These are phyloP conservation scores for Chlamydomonas asymmetrica DNA, from an alignment of 139 green algal genomes.

Conservation along the genomic window DNA sequence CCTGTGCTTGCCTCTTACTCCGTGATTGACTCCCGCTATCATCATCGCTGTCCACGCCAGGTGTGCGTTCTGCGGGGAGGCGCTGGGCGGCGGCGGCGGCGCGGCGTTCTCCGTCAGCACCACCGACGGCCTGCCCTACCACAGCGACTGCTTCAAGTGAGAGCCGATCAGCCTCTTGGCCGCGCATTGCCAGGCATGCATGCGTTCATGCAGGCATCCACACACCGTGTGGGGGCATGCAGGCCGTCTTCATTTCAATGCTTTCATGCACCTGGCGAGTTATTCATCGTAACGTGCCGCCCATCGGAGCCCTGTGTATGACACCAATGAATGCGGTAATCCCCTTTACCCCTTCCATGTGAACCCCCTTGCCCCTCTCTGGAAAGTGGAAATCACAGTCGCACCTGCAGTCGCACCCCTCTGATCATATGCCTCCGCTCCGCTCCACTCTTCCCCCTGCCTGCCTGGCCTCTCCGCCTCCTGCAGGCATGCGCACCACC, in stretches of 20 bases:
- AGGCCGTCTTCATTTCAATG: too few species aligned
- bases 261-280: too few species aligned
- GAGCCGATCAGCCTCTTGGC: background rate
- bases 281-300: too few species aligned
- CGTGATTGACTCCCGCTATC: background rate
- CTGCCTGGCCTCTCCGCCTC: slow-evolving; percentile 13
- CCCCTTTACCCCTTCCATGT: background rate
- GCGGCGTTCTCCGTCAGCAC: slow-evolving; percentile 19
- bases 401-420: background rate
- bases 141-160: slow-evolving; percentile 48
- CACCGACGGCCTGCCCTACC: slow-evolving; percentile 41
- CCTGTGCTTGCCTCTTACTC: background rate
- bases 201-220: too few species aligned
- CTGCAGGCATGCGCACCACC: slow-evolving; percentile 47
- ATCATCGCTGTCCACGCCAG: slow-evolving; percentile 11
- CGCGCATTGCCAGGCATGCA: background rate
- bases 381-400: background rate
- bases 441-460: background rate
- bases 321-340: background rate
- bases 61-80: slow-evolving; percentile 56
- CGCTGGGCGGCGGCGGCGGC: slow-evolving; percentile 29
- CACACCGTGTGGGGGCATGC: too few species aligned
- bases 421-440: background rate
- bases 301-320: too few species aligned
- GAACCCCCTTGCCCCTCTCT: background rate